phyloP scores from a whole-genome alignment of 768 basidiomycete genomes.

The Serpula lacrymans region DNA sequence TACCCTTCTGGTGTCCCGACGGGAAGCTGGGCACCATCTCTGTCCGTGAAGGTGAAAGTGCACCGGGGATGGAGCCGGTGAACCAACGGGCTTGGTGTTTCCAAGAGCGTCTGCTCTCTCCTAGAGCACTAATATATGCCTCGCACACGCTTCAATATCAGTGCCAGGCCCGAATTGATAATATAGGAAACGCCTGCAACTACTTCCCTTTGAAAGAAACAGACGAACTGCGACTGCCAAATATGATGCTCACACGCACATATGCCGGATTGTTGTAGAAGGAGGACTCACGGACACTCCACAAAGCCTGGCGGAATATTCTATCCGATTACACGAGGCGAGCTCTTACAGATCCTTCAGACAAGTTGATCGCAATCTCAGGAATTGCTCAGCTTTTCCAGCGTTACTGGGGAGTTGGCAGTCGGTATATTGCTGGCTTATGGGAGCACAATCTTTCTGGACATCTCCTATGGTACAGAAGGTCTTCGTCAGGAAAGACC shows the following conservation, averaged over 20 bases:
- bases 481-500: neutral
- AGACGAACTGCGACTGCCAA: conserved; percentile 1
- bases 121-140: conserved; percentile 4
- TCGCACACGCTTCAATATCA: conserved; percentile 5
- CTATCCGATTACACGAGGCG: conserved; percentile 3
- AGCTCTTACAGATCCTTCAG: conserved; percentile 1
- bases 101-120: conserved; percentile 5
- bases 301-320: neutral
- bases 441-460: conserved; percentile 5
- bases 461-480: conserved; percentile 4
- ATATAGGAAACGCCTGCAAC: conserved; percentile 2
- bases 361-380: conserved; percentile 5
- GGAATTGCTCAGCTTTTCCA: conserved; percentile 3
- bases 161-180: neutral
- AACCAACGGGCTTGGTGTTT: conserved; percentile 7
- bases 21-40: conserved; percentile 4
- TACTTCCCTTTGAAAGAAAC: neutral
- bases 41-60: neutral
- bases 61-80: conserved; percentile 1
- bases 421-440: conserved; percentile 7
- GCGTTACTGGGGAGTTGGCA: neutral
- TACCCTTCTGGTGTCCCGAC: conserved; percentile 8
- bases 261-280: neutral
- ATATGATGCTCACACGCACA: neutral
- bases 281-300: neutral